A percentile compares a stretch with the other conserved stretches of the same genome.
These are phyloP conservation scores for Trametes polyzona DNA, from an alignment of 1,284 basidiomycete genomes.

Conservation along the genomic window DNA sequence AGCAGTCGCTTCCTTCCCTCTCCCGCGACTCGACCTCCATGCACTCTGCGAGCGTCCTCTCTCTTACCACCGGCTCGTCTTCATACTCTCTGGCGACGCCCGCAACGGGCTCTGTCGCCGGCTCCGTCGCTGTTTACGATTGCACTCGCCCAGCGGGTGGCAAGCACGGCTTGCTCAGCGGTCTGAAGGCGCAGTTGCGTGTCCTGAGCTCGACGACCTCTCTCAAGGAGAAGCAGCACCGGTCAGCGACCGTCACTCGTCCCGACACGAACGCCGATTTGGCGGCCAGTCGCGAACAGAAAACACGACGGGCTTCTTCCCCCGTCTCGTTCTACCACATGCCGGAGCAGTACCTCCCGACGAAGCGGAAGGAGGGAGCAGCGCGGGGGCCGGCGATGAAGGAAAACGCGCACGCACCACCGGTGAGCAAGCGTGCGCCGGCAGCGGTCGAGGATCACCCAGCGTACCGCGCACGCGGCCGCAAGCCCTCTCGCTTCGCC, in stretches of 20 bases:
- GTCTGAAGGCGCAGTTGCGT: constrained; percentile 30
- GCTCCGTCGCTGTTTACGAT: constrained; percentile 15
- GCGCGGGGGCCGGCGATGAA: constrained; percentile 1
- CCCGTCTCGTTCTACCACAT: constrained; percentile 22
- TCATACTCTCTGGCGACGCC: constrained; percentile 37
- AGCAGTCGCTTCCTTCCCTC: constrained; percentile 32
- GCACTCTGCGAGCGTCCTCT: constrained; percentile 31
- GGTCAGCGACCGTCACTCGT: constrained; percentile 28
- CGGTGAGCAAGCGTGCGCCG: constrained; percentile 7
- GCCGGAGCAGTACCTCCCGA: constrained; percentile 16
- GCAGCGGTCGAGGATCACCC: constrained; percentile 30
- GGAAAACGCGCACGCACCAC: constrained; percentile 20
- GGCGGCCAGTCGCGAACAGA: constrained; percentile 1
- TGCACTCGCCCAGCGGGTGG: constrained; percentile 18
- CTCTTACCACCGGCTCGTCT: constrained; percentile 34
- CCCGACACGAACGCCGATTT: constrained; percentile 12
- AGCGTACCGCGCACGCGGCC: constrained; percentile 36
- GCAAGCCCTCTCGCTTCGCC: constrained; percentile 31
- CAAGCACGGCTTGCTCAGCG: constrained; percentile 23
- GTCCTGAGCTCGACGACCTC: constrained; percentile 11
- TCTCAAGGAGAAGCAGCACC: constrained; percentile 21
- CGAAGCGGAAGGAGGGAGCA: constrained; percentile 11
- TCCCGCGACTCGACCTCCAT: constrained; percentile 32
- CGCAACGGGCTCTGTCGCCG: constrained; percentile 25
- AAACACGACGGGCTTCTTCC: constrained; percentile 15